Conservation (phyloP, 371 early-diverging fungal species). For the Syncephalastrum monosporum region DNA sequence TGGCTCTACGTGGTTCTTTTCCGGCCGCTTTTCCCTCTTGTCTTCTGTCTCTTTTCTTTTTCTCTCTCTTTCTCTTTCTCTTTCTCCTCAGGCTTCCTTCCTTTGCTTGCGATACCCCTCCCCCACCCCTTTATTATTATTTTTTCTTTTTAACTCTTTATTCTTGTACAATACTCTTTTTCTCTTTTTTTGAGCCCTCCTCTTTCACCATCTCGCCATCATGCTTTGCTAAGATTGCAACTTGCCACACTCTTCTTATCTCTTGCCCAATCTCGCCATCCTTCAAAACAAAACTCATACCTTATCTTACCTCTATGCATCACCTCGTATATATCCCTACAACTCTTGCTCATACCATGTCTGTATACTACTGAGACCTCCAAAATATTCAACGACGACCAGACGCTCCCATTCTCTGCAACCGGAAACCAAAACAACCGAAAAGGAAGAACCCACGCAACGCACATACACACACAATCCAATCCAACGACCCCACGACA, state of each 20-base stretch:
- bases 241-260: neutral
- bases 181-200: neutral
- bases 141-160: conserved; percentile 4
- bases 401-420: neutral
- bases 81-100: conserved; percentile 6
- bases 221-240: conserved; percentile 12
- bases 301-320: neutral
- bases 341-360: conserved; percentile 4
- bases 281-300: neutral
- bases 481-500: neutral
- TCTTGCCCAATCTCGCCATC: conserved; percentile 7
- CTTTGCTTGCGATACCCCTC: neutral
- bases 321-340: too few relatives aligned
- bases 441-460: neutral
- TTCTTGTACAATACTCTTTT: conserved; percentile 10
- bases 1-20: neutral
- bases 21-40: conserved; percentile 1
- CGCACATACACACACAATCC: neutral
- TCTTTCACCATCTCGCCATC: conserved; percentile 7
- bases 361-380: conserved; percentile 9
- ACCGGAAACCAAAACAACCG: conserved; percentile 2
- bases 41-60: conserved; percentile 5
- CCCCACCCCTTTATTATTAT: conserved; percentile 1
- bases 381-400: neutral
- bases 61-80: conserved; percentile 5